Base-by-base conservation (phyloP, 257 asterid species). In the Asclepias syriaca region DNA sequence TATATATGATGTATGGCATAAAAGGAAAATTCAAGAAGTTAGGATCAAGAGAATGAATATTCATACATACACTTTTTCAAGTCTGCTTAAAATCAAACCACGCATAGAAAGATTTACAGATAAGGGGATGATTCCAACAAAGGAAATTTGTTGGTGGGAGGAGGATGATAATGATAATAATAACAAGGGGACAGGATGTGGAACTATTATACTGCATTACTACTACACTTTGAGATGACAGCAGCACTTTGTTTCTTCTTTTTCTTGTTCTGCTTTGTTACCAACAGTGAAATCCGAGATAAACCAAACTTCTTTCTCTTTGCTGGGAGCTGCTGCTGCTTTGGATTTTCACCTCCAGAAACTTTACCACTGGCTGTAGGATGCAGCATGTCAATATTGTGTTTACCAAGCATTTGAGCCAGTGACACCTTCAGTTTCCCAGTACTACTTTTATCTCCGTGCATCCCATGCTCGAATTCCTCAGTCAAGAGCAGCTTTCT, bases 271-370 rank as follows among this genome's bases (percentile, higher is more conserved):
- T 88, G 96, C 82, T 89, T 90, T 3, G 91, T 75, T 61, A 85
- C 92, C 12, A 90, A 85, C n/a, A 84, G 88, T 0, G 98, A 88
- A 45, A 95, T 95, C 77, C 85, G 81, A 65, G 85, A 78, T 64
- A 93, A 84, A 2, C 93, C 91, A 22, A 89, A 87, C 82, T 88
- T 90, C 93, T 89, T 95, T 65, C 97, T 92, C 95, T 92, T 92
- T 1, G 79, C 83, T 0, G 90, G 79, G 13, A 77, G 79, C 71
- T 83, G 84, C 40, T 75, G 76, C 39, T 75, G 76, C 39, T 64
- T 48, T 6, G 79, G 79, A 19, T 89, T 84, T 46, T 87, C 91
- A 55, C 80, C 90, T 72, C 81, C 89, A 43, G 48, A 8, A 0
- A 78, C 70, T 63, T 77, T 85, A 78, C 74, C 66, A 19, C 11